Percentiles rank a stretch among this genome's conserved stretches.
Evolutionary conservation across 306 rosid genomes (phyloP).

Genomic region (Mimosa bimucronata): DNA sequence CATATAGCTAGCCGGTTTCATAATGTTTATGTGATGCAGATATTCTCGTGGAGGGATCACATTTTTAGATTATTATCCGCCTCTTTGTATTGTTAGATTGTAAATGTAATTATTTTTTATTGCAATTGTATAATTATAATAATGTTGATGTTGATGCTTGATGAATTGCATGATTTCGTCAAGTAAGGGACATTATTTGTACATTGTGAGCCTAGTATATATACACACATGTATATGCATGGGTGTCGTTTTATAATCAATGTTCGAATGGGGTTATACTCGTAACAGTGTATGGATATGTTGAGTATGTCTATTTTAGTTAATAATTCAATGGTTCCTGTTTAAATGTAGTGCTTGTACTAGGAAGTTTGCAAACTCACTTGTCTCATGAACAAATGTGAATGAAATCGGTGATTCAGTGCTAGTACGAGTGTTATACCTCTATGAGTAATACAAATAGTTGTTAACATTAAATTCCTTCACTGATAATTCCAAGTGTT

Average conservation of each 20-base stretch:
- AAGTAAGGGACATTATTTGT: background rate
- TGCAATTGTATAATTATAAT: background rate
- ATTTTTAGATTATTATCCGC: no score
- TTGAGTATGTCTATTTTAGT: background rate
- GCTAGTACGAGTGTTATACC: background rate
- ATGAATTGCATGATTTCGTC: background rate
- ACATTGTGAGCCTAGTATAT: background rate
- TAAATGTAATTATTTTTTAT: no score
- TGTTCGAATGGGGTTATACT: background rate
- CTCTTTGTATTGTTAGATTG: background rate
- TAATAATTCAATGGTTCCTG: background rate
- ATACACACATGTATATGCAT: background rate
- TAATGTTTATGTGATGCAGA: background rate
- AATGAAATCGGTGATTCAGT: background rate
- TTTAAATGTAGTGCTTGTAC: background rate
- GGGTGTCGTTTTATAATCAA: background rate
- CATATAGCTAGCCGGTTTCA: background rate
- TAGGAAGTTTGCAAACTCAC: background rate
- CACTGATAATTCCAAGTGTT: background rate
- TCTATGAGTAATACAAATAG: background rate
- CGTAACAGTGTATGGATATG: background rate
- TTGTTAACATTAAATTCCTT: background rate
- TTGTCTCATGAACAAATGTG: background rate
- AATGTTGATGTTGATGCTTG: background rate
- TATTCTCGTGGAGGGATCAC: background rate